These are phyloP conservation scores for Shiraia sp. DNA, from an alignment of 2,329 filamentous ascomycete species.

Conservation along the genomic window DNA sequence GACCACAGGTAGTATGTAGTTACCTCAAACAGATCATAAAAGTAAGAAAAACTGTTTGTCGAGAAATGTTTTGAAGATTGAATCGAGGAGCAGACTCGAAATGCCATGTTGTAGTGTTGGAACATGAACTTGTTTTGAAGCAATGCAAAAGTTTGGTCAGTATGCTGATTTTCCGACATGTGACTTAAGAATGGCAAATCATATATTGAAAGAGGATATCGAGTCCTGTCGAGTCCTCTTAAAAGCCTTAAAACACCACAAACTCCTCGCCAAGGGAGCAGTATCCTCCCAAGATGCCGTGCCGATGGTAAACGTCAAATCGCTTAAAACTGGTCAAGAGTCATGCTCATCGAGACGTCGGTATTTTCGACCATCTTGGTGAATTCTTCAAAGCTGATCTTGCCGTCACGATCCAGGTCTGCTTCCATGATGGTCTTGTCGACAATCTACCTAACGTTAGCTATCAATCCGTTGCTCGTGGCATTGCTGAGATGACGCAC, in stretches of 20 bases:
- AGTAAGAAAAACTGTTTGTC: no score
- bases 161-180: no score
- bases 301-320: conserved; percentile 13
- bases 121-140: no score
- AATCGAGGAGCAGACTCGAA: no score
- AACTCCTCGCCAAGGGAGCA: conserved; percentile 41
- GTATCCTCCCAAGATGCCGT: conserved; percentile 19
- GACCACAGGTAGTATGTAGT: no score
- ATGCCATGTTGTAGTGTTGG: no score
- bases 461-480: background rate
- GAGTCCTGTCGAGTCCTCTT: conserved; percentile 26
- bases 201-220: conserved; percentile 36
- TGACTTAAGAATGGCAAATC: conserved; percentile 1
- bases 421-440: conserved; percentile 99
- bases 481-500: conserved; percentile 30
- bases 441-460: conserved; percentile 68
- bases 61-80: no score
- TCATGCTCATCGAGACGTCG: conserved; percentile 70
- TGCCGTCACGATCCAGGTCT: conserved; percentile 91
- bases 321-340: conserved; percentile 57
- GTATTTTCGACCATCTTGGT: conserved; percentile 98
- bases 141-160: no score
- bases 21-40: no score
- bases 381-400: conserved; percentile 99
- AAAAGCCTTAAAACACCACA: conserved; percentile 27